Percentiles rank a stretch among this genome's conserved stretches.
These are phyloP conservation scores for Heliamphora exappendiculata DNA, from an alignment of 148 eudicot genomes.

Conservation along the genomic window DNA sequence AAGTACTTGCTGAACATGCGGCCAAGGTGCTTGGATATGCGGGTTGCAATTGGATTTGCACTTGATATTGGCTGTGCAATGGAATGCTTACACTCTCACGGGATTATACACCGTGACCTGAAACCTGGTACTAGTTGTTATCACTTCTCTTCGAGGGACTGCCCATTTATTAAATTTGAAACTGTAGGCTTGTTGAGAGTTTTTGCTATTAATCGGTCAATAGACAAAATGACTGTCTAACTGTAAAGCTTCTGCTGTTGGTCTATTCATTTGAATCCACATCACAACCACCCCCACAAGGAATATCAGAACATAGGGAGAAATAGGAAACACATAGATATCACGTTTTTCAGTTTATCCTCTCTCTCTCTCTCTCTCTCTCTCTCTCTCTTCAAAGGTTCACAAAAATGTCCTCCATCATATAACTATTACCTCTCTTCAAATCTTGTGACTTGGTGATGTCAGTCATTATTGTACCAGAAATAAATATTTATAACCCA, in stretches of 20 bases:
- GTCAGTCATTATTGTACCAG: too few species aligned
- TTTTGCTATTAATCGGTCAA: not conserved
- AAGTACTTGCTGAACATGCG: constrained; percentile 51
- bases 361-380: not conserved
- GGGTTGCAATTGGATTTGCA: constrained; percentile 53
- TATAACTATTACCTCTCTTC: not conserved
- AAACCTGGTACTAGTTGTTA: constrained; percentile 43
- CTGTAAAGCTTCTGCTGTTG: not conserved
- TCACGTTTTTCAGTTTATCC: not conserved
- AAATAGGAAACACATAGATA: not conserved
- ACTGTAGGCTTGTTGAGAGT: not conserved
- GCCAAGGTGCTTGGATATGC: constrained; percentile 43
- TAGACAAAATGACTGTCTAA: not conserved
- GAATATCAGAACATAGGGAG: not conserved
- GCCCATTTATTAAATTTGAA: not conserved
- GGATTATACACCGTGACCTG: constrained; percentile 66
- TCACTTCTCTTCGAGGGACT: not conserved
- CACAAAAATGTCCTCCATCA: not conserved
- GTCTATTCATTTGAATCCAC: not conserved
- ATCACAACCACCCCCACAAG: not conserved
- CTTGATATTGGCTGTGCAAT: constrained; percentile 75
- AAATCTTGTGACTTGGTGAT: not conserved
- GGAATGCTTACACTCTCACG: constrained; percentile 72
- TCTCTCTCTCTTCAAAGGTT: not conserved
- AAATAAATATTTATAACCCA: too few species aligned